Base-by-base conservation (phyloP, 2,329 filamentous ascomycete species). In the Coniochaeta sp. region DNA sequence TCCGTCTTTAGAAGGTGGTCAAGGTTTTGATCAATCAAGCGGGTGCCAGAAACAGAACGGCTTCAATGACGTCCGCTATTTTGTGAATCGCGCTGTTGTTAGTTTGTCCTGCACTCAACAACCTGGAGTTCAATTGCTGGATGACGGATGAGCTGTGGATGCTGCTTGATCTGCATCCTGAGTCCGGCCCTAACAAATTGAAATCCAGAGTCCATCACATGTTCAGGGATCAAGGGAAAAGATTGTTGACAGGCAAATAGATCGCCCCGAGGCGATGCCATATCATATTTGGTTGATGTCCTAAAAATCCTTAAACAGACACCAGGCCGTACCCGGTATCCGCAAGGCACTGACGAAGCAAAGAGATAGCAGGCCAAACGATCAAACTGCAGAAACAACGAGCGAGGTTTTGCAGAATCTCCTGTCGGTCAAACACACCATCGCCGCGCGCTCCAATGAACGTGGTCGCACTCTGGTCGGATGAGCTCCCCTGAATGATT, bases 381-480 rank as follows among this genome's bases (percentile, higher is more conserved):
- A 42, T 4, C 35, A 40, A 24, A 20, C 35, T 40, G 18, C 35
- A 40, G 35, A n/a, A 22, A 28, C 48, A 40, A 27, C 32, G 22
- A 14, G 16, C 35, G 45, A n/a, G 45, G 24, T 28, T 18, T 2
- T 30, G 26, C 22, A 13, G 10, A 18, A 31, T 31, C 7, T 30
- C 27, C 45, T 28, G 13, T 12, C 26, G 14, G 10, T 47, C 12
- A 42, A 14, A 28, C 28, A 16, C 16, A 27, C 45, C 47, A 35
- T 35, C n/a, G n/a, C n/a, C n/a, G n/a, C n/a, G 54, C 58, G 63
- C 61, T 64, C 65, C 55, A 66, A 65, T 52, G 63, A 66, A 62
- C 52, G 62, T 66, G 51, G 49, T 51, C 52, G 24, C 13, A 48
- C 45, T 49, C 51, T 35, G 61, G 61, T 61, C 58, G 32, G 61